Conservation (phyloP, 176 grass and related monocot genomes). For the Cocos nucifera region DNA sequence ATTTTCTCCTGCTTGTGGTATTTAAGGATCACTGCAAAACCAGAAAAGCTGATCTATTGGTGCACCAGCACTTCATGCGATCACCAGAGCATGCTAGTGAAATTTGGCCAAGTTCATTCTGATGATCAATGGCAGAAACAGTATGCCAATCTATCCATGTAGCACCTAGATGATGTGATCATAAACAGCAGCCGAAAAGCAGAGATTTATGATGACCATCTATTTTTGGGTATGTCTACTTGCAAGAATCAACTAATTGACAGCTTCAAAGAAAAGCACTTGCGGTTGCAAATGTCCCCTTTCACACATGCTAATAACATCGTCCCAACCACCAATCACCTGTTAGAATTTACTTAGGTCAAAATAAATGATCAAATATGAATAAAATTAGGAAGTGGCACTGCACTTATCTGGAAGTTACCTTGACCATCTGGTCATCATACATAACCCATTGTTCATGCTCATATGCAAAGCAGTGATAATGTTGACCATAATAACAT, state of each 20-base stretch:
- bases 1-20: constrained; percentile 19
- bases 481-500: constrained; percentile 99
- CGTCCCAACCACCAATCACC: constrained; percentile 77
- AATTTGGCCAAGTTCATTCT: background rate
- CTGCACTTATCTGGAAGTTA: constrained; percentile 17
- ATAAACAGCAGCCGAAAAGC: background rate
- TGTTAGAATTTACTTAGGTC: constrained; percentile 26
- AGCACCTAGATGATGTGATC: background rate
- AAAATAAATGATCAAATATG: background rate
- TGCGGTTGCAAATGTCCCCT: constrained; percentile 97
- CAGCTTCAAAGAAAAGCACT: constrained; percentile 92
- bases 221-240: background rate
- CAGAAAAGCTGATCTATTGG: constrained; percentile 1
- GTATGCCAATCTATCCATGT: too few relatives aligned
- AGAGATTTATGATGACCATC: too few relatives aligned
- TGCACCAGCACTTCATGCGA: constrained; percentile 8
- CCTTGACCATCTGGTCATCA: constrained; percentile 99
- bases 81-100: constrained; percentile 5
- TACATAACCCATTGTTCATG: constrained; percentile 92
- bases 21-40: background rate
- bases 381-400: background rate
- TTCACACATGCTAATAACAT: constrained; percentile 84
- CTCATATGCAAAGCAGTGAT: constrained; percentile 96
- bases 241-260: constrained; percentile 21
- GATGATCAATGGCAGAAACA: too few relatives aligned